Evolutionary conservation across 192 early-diverging fungal species (phyloP), one percentile per base, ranked within the genome.

Genomic region (Backusella morwellensis): DNA sequence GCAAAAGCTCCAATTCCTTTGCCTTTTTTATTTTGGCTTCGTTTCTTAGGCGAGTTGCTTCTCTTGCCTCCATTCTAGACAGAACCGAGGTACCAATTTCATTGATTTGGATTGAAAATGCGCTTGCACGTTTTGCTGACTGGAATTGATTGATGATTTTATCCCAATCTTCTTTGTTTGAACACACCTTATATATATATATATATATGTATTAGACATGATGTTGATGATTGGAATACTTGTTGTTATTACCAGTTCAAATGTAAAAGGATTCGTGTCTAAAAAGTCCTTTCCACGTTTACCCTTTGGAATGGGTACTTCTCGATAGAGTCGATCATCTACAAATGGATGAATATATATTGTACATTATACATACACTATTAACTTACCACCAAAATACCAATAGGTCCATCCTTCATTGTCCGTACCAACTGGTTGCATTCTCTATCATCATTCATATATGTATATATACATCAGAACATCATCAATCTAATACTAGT

Each of bases 301-400:
- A 1, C 40, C 44, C 6, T 23, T 72, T 42, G 70, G 44, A 17
- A 72, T 26, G 14, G 70, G 70, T 15, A 72, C 42, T 44, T 72
- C 70, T 34, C 70, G 35, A 34, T 72, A 72, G 26, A 72, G 70
- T 35, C 70, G 19, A 1, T 6, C 1, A 72, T 50, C 70, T 72
- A 34, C 12, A 44, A 44, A 44, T 19, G 42, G 15, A 44, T 44
- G 15, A 32, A 4, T 38, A 9, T 2, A 12, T 6, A 35, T 36
- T 11, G 2, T 0, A 29, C 7, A 68, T 34, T 32, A 7, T 50
- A 50, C 21, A n/a, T n/a, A n/a, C 3, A 44, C 8, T 32, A 32
- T 32, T 32, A 50, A n/a, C 47, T n/a, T 72, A 72, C 70, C 70
- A 32, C 41, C 70, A 32, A 72, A 72, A 50, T 72, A 72, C 70